These are phyloP conservation scores for Fonsecaea multimorphosa DNA, from an alignment of 2,329 filamentous ascomycete genomes.

Conservation along the genomic window DNA sequence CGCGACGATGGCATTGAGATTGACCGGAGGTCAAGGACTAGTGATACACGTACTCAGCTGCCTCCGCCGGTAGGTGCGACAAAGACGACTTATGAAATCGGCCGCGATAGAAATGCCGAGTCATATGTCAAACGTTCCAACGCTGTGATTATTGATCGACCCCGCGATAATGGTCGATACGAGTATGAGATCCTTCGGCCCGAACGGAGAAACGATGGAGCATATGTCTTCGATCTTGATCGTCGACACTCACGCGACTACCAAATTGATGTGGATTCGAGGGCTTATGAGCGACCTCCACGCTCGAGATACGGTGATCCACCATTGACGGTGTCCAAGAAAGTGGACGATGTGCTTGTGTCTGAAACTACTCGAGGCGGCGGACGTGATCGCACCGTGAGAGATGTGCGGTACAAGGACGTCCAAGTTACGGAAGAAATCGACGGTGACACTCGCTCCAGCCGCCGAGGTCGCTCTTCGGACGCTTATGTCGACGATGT, in stretches of 20 bases:
- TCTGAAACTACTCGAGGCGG: conserved; percentile 19
- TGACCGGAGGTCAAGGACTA: conserved; percentile 20
- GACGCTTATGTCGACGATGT: conserved; percentile 23
- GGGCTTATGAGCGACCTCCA: conserved; percentile 17
- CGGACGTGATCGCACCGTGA: conserved; percentile 20
- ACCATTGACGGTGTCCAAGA: not conserved
- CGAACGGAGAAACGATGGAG: conserved; percentile 29
- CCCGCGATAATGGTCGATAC: conserved; percentile 23
- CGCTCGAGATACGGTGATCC: conserved; percentile 18
- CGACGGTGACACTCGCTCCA: conserved; percentile 28
- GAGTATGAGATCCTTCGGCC: conserved; percentile 36
- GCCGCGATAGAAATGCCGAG: conserved; percentile 31
- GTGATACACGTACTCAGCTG: conserved; percentile 16
- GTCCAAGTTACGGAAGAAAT: conserved; percentile 34
- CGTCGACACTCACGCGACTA: conserved; percentile 19
- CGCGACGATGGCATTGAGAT: conserved; percentile 28
- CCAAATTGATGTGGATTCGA: conserved; percentile 15
- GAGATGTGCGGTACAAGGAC: conserved; percentile 27
- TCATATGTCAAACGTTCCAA: conserved; percentile 33
- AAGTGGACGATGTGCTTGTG: conserved; percentile 22
- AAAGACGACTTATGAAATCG: conserved; percentile 33
- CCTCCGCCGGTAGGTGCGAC: conserved; percentile 7
- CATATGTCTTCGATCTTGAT: conserved; percentile 31
- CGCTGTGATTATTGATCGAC: conserved; percentile 25
- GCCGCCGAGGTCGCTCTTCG: conserved; percentile 18